Percentiles rank a stretch among this genome's conserved stretches.
These are phyloP conservation scores for Hysterangium stoloniferum DNA, from an alignment of 768 basidiomycete species.

Conservation along the genomic window DNA sequence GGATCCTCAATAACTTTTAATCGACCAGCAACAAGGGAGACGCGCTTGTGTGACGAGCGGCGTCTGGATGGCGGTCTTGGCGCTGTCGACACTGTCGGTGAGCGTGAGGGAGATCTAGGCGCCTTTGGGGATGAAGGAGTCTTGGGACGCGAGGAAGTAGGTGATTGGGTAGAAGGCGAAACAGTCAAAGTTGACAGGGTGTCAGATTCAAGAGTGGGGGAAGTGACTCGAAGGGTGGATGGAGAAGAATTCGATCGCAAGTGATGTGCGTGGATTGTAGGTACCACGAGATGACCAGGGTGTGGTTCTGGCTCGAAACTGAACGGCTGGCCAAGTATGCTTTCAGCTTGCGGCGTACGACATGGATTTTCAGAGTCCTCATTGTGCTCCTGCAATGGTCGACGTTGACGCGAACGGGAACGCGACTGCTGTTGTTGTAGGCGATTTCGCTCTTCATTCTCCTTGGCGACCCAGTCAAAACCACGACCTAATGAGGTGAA, in stretches of 20 bases:
- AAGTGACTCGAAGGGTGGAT: constrained; percentile 28
- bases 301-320: constrained; percentile 14
- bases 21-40: constrained; percentile 77
- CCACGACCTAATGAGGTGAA: constrained; percentile 81
- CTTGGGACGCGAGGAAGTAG: neutral
- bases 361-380: too few species aligned
- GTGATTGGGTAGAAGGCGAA: constrained; percentile 50
- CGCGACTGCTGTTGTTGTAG: neutral
- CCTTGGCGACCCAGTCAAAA: constrained; percentile 59
- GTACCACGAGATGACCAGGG: constrained; percentile 23
- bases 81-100: constrained; percentile 1
- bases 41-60: constrained; percentile 76
- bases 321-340: constrained; percentile 11
- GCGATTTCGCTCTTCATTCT: constrained; percentile 24
- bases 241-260: constrained; percentile 23
- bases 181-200: constrained; percentile 22
- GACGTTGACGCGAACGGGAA: neutral
- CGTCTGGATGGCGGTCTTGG: constrained; percentile 32
- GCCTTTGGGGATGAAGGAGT: neutral
- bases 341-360: constrained; percentile 13
- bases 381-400: constrained; percentile 1
- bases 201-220: constrained; percentile 19
- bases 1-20: constrained; percentile 74
- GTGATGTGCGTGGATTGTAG: constrained; percentile 23
- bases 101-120: neutral